These are phyloP conservation scores for Boletus sp. DNA, from an alignment of 768 basidiomycete species.

Conservation along the genomic window DNA sequence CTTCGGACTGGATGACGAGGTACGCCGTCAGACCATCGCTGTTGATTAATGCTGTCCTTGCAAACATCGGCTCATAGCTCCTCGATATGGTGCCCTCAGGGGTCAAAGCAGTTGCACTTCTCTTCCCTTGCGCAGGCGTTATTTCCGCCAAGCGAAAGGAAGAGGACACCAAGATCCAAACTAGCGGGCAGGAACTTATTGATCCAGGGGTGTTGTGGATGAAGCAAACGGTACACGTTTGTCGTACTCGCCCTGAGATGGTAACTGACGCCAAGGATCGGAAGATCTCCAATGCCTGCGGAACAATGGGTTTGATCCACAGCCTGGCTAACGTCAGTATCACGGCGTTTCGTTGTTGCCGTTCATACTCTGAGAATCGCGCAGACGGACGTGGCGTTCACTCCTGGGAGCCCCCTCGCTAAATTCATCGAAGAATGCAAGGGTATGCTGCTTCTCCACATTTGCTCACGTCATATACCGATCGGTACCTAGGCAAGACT, in stretches of 20 bases:
- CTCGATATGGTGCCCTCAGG: constrained; percentile 68
- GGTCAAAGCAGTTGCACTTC: constrained; percentile 78
- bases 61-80: constrained; percentile 43
- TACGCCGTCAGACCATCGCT: constrained; percentile 23
- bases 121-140: constrained; percentile 70
- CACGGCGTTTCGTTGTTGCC: constrained; percentile 1
- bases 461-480: not conserved
- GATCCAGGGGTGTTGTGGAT: constrained; percentile 79
- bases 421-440: constrained; percentile 65
- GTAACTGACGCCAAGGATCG: not conserved
- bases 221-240: constrained; percentile 74
- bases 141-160: constrained; percentile 49
- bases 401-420: constrained; percentile 57
- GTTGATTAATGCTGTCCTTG: not conserved
- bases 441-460: constrained; percentile 38
- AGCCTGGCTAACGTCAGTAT: constrained; percentile 72
- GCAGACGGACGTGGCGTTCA: constrained; percentile 57
- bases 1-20: constrained; percentile 70
- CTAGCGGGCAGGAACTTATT: constrained; percentile 44
- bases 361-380: constrained; percentile 1
- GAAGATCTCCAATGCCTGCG: constrained; percentile 82
- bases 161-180: constrained; percentile 58
- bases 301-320: constrained; percentile 85
- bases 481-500: constrained; percentile 48
- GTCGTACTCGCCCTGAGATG: not conserved